Base-by-base conservation (phyloP, 148 eudicot genomes). In the Chenopodium berlandieri region DNA sequence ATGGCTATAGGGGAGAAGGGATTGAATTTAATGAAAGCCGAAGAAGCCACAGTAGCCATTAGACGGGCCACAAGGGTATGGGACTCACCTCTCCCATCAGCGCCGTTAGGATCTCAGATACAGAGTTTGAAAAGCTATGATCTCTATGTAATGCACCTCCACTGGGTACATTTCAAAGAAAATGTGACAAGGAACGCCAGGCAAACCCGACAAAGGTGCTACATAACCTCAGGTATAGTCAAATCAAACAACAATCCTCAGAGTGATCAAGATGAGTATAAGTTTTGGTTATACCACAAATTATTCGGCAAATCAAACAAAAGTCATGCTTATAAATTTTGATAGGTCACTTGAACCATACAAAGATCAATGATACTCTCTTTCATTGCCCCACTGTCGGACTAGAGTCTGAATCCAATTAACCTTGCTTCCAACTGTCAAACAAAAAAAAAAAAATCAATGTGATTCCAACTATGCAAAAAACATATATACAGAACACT, bases 341-440 rank as follows among this genome's bases (percentile, higher is more conserved):
- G 17, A 16, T 27, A 66, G 73, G 37, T 37, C 25, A 64, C 71
- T 77, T 34, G 1, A 30, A 47, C 25, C 76, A 74, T 50, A 50
- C 22, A 27, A 62, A 67, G 30, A 34, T 56, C 66, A 23, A 69
- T 54, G 52, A 1, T 47, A 50, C 74, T 71, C 54, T 50, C 75
- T 27, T 50, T 23, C 68, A n/a, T 71, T 70, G 52, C 31, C 62
- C 65, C 25, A 54, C 68, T 11, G 74, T 78, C 63, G 16, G 64
- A 62, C 47, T 19, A 13, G 44, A 78, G 81, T 50, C 81, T 32
- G 75, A 48, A 31, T 48, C 81, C 71, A 65, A 54, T 68, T 12
- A 70, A 52, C 30, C 75, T 69, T 56, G 65, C 75, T 16, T 46
- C 65, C 62, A 69, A 34, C 81, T 70, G 66, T 52, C 67, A 79